Conservation (phyloP, 257 asterid species). For the Salvia hispanica region DNA sequence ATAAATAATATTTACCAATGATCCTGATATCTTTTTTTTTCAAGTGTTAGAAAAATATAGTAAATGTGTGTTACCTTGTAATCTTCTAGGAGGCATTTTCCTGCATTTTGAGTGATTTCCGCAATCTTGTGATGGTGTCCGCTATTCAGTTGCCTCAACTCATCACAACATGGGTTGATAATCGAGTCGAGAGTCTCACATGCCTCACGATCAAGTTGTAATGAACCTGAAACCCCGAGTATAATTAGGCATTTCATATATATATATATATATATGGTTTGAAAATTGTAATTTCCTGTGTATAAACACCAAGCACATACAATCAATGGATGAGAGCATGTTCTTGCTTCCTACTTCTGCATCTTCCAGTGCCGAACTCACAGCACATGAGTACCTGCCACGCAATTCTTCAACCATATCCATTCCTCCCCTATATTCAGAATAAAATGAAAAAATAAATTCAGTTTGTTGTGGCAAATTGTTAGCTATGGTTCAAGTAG, state of each 20-base stretch:
- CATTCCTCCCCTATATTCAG: slow-evolving; percentile 68
- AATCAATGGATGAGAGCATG: slow-evolving; percentile 76
- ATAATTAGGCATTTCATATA: too few relatives aligned
- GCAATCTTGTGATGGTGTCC: slow-evolving; percentile 76
- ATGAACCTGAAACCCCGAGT: slow-evolving; percentile 51
- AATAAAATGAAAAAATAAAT: background rate
- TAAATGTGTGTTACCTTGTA: slow-evolving; percentile 58
- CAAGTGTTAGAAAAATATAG: background rate
- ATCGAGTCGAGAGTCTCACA: slow-evolving; percentile 75
- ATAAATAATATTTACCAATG: background rate
- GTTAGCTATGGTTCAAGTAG: background rate
- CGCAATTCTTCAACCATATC: slow-evolving; percentile 70
- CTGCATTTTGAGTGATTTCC: slow-evolving; percentile 81
- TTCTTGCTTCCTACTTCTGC: slow-evolving; percentile 79
- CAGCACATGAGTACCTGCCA: slow-evolving; percentile 66
- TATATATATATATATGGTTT: background rate
- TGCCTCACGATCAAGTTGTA: slow-evolving; percentile 93
- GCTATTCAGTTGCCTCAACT: slow-evolving; percentile 73
- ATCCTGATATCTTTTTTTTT: background rate
- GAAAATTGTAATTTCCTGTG: background rate
- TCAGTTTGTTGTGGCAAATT: too few relatives aligned
- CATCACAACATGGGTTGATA: slow-evolving; percentile 82
- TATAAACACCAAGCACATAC: slow-evolving; percentile 38
- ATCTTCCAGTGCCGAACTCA: slow-evolving; percentile 71
- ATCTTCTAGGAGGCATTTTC: slow-evolving; percentile 83